These are phyloP conservation scores for Colletotrichum caudatum DNA, from an alignment of 2,329 filamentous ascomycete species.

Conservation along the genomic window DNA sequence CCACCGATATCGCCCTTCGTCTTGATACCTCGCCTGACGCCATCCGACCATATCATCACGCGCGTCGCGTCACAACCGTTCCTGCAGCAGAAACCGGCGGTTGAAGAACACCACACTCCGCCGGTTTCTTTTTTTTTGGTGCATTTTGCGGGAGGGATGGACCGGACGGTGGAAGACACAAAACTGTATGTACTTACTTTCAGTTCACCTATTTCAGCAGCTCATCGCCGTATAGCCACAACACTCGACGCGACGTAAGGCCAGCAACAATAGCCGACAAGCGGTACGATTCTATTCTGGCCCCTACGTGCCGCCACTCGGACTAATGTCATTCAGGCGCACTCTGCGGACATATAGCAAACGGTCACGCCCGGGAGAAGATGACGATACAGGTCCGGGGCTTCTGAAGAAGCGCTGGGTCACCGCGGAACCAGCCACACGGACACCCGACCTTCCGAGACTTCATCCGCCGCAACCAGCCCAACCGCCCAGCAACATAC, in stretches of 20 bases:
- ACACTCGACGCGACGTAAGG: not conserved
- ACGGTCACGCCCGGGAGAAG: conserved; percentile 42
- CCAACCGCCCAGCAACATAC: conserved; percentile 32
- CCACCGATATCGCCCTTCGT: not conserved
- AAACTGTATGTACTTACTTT: not conserved
- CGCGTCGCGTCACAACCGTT: conserved; percentile 22
- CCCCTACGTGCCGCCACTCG: not conserved
- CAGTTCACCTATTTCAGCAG: not conserved
- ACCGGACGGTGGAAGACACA: not conserved
- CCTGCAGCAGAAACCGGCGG: not conserved
- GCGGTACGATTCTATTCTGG: conserved; percentile 12
- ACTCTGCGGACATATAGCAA: conserved; percentile 56
- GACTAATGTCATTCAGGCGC: conserved; percentile 5
- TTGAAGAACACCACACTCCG: too few relatives aligned
- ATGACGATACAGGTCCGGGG: not conserved
- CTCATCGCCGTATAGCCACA: not conserved
- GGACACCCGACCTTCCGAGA: conserved; percentile 6
- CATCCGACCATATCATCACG: not conserved
- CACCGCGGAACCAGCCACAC: conserved; percentile 42
- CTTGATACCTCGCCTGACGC: not conserved
- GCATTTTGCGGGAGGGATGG: conserved; percentile 9
- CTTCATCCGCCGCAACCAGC: conserved; percentile 5
- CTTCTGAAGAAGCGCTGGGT: conserved; percentile 39
- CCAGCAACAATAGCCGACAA: conserved; percentile 25
- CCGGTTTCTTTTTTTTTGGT: not conserved